phyloP scores from a whole-genome alignment of 345 rosid genomes.

The Pistacia atlantica region DNA sequence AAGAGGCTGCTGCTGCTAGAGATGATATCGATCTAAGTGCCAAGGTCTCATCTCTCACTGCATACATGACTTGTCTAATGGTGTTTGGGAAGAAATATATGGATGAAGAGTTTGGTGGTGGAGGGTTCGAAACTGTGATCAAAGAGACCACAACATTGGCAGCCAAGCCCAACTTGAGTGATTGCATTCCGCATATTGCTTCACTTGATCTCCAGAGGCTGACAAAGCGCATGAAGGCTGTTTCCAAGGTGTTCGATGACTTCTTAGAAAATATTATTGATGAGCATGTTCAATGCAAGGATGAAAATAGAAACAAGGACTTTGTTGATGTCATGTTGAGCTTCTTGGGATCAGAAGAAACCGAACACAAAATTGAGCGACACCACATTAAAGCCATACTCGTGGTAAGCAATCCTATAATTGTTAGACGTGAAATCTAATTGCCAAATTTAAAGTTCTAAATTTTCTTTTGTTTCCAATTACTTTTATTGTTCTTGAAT shows the following conservation, averaged over 20 bases:
- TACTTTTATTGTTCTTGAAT: too few species aligned
- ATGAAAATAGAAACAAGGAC: slow-evolving; percentile 26
- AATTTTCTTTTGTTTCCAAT: background rate
- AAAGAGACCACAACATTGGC: background rate
- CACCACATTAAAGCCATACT: slow-evolving; percentile 32
- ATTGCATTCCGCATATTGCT: slow-evolving; percentile 32
- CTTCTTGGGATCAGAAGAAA: slow-evolving; percentile 25
- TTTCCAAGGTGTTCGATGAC: slow-evolving; percentile 31
- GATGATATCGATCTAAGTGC: slow-evolving; percentile 27
- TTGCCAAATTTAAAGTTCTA: too few species aligned
- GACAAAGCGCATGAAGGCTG: slow-evolving; percentile 32
- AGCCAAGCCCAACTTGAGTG: slow-evolving; percentile 27
- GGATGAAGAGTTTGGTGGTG: slow-evolving; percentile 30
- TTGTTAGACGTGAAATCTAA: too few species aligned
- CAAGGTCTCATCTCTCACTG: slow-evolving; percentile 24
- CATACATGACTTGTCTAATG: slow-evolving; percentile 45
- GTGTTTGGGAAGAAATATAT: slow-evolving; percentile 47
- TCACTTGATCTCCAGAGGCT: slow-evolving; percentile 40
- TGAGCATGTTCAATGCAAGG: slow-evolving; percentile 22
- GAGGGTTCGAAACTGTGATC: slow-evolving; percentile 29
- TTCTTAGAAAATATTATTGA: slow-evolving; percentile 37
- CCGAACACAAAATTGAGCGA: slow-evolving; percentile 12
- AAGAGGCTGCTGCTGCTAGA: slow-evolving; percentile 5
- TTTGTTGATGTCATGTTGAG: slow-evolving; percentile 33
- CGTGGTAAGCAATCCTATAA: slow-evolving; percentile 9